Conservation (phyloP, 768 basidiomycete species). For the Amanita muscaria region DNA sequence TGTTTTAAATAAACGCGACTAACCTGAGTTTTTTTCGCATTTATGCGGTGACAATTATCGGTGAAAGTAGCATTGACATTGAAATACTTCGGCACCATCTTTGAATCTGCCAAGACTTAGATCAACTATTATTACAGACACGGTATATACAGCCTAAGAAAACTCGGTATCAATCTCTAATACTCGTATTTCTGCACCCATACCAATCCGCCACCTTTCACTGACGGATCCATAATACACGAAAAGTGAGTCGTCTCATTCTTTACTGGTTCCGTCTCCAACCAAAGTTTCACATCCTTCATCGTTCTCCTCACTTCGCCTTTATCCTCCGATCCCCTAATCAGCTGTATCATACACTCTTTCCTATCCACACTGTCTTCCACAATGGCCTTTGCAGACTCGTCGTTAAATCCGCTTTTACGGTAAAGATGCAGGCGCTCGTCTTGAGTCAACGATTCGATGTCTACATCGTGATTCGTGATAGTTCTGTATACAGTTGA, state of each 20-base stretch:
- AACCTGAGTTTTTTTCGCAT: too few relatives aligned
- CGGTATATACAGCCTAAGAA: too few relatives aligned
- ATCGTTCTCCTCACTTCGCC: conserved; percentile 8
- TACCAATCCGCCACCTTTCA: conserved; percentile 24
- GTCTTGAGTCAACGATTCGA: conserved; percentile 18
- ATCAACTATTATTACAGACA: too few relatives aligned
- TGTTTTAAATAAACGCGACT: too few relatives aligned
- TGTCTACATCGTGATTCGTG: conserved; percentile 26
- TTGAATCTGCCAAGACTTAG: too few relatives aligned
- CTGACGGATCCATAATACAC: conserved; percentile 31
- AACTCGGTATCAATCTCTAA: too few relatives aligned
- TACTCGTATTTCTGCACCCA: conserved; percentile 28
- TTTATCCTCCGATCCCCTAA: conserved; percentile 7
- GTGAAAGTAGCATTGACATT: too few relatives aligned
- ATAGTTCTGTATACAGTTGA: conserved; percentile 24
- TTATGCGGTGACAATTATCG: too few relatives aligned
- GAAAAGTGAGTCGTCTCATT: conserved; percentile 30
- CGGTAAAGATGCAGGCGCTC: conserved; percentile 15
- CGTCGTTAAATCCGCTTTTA: conserved; percentile 9
- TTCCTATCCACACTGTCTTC: conserved; percentile 27
- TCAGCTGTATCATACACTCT: conserved; percentile 18
- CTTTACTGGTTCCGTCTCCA: conserved; percentile 24
- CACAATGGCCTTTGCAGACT: conserved; percentile 13
- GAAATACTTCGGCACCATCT: too few relatives aligned
- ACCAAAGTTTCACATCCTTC: conserved; percentile 21